phyloP scores from a whole-genome alignment of 2,329 filamentous ascomycete genomes.

The Colletotrichum spaethianum region DNA sequence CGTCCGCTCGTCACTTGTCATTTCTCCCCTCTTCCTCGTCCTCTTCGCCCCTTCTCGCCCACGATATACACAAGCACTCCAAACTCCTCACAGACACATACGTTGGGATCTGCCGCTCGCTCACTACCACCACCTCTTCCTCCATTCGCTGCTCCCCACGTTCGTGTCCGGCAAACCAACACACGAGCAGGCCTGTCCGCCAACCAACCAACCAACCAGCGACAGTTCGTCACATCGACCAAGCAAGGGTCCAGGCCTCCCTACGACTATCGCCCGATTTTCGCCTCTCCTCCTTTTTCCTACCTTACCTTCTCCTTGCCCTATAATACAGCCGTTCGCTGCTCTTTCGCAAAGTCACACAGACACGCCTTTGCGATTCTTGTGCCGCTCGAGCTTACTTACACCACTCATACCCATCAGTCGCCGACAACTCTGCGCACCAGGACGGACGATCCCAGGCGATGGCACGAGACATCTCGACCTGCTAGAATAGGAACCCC shows the following conservation, averaged over 20 bases:
- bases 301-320: background rate
- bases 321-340: background rate
- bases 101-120: background rate
- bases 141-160: constrained; percentile 12
- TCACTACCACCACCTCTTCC: constrained; percentile 4
- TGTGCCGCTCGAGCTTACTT: background rate
- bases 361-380: background rate
- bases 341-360: background rate
- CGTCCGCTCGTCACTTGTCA: constrained; percentile 6
- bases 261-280: constrained; percentile 8
- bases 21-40: background rate
- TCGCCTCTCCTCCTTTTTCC: constrained; percentile 3
- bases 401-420: background rate
- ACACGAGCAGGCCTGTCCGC: constrained; percentile 6
- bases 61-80: background rate
- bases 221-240: constrained; percentile 12
- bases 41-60: background rate
- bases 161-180: constrained; percentile 22
- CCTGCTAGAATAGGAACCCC: constrained; percentile 14
- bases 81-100: background rate
- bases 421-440: background rate
- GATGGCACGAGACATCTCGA: constrained; percentile 23
- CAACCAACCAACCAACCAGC: constrained; percentile 27
- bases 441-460: constrained; percentile 11
- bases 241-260: constrained; percentile 18